A percentile compares a stretch with the other conserved stretches of the same genome.
Conservation (phyloP, 73 alveolate species). For the Stentor roeselii region DNA sequence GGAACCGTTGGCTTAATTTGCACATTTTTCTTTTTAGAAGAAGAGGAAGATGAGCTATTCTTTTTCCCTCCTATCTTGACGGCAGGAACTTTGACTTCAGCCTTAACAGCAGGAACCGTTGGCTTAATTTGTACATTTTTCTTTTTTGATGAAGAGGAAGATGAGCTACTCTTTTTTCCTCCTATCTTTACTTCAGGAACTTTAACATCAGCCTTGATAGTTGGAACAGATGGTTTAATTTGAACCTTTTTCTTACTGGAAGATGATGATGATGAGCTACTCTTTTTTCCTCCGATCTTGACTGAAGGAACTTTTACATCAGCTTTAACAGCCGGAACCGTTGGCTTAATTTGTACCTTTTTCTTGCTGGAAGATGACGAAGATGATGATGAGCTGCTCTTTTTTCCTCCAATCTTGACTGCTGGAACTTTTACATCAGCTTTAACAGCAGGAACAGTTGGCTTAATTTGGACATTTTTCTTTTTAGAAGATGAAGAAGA, state of each 20-base stretch:
- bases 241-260: neutral
- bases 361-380: constrained; percentile 7
- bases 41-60: neutral
- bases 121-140: too few species aligned
- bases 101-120: too few species aligned
- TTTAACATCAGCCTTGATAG: neutral
- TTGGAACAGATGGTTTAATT: neutral
- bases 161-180: too few species aligned
- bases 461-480: too few species aligned
- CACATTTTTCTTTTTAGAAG: neutral
- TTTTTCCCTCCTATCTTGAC: neutral
- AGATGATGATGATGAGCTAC: neutral
- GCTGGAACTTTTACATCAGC: too few species aligned
- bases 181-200: neutral
- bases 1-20: neutral
- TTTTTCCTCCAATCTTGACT: constrained; percentile 4
- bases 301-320: neutral
- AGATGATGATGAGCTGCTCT: neutral
- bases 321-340: neutral
- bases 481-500: too few species aligned
- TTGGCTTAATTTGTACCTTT: neutral
- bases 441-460: constrained; percentile 1
- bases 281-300: neutral
- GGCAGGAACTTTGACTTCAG: too few species aligned
- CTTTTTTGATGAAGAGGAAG: too few species aligned